Conservation (phyloP, 2,329 filamentous ascomycete species). For the Amauroascus niger region DNA sequence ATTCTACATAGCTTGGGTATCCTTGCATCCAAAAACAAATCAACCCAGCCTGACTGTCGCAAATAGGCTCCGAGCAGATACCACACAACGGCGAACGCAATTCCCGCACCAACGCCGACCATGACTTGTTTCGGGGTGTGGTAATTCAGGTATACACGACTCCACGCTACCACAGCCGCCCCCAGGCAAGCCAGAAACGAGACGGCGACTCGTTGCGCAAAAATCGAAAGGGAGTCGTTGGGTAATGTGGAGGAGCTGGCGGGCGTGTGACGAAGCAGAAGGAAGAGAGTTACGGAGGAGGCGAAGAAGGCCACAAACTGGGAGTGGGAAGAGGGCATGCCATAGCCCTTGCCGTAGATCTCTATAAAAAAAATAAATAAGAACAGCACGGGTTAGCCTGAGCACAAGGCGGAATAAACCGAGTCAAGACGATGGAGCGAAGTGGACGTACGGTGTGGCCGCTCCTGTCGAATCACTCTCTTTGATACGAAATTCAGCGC, state of each 20-base stretch:
- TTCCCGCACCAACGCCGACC: conserved; percentile 65
- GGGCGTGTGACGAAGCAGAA: conserved; percentile 68
- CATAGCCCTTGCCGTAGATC: conserved; percentile 75
- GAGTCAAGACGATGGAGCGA: background rate
- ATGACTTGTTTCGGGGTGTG: conserved; percentile 81
- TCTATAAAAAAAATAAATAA: background rate
- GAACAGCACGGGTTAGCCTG: background rate
- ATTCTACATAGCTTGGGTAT: conserved; percentile 59
- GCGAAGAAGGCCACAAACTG: conserved; percentile 93
- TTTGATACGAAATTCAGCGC: conserved; percentile 83
- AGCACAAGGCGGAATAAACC: background rate
- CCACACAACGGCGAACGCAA: conserved; percentile 64
- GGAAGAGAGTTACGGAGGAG: conserved; percentile 70
- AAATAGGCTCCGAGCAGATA: conserved; percentile 61
- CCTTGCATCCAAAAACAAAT: conserved; percentile 60
- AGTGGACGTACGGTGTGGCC: conserved; percentile 58
- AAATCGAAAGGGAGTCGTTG: conserved; percentile 33
- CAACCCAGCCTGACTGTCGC: conserved; percentile 58
- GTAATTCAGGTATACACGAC: conserved; percentile 83
- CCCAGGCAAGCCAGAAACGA: conserved; percentile 50
- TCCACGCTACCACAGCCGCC: conserved; percentile 64
- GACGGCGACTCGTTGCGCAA: conserved; percentile 49
- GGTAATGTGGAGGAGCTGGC: conserved; percentile 16
- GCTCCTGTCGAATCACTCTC: conserved; percentile 81
- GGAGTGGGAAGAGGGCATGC: conserved; percentile 92